Conservation (phyloP, 768 basidiomycete species). For the Leccinum aurantiacum region DNA sequence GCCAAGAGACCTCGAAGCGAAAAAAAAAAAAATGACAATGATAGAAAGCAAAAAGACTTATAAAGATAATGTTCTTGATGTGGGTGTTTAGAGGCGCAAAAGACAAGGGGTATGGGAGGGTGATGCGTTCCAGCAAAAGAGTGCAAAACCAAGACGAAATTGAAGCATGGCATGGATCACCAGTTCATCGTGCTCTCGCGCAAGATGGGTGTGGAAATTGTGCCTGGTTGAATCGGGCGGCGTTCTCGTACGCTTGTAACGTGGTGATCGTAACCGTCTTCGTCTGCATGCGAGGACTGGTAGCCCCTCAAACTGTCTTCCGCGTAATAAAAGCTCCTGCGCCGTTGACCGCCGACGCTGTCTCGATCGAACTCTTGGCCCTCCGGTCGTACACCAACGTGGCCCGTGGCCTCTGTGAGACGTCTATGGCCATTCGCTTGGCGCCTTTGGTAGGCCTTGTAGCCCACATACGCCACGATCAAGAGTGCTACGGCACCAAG, state of each 20-base stretch:
- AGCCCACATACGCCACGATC: slow-evolving; percentile 70
- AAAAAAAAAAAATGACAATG: slow-evolving; percentile 1
- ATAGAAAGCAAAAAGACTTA: slow-evolving; percentile 1
- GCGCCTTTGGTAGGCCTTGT: slow-evolving; percentile 64
- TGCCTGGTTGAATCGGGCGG: slow-evolving; percentile 53
- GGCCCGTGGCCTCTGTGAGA: slow-evolving; percentile 52
- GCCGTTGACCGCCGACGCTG: slow-evolving; percentile 66
- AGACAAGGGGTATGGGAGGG: slow-evolving; percentile 16
- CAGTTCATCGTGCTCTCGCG: slow-evolving; percentile 85
- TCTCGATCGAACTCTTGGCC: slow-evolving; percentile 81
- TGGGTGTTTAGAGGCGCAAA: not conserved
- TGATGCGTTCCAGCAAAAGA: slow-evolving; percentile 8
- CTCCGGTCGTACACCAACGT: slow-evolving; percentile 50
- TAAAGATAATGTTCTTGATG: slow-evolving; percentile 2
- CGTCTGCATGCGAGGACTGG: slow-evolving; percentile 39
- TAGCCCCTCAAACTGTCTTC: slow-evolving; percentile 76
- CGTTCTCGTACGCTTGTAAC: slow-evolving; percentile 51
- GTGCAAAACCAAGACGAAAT: not conserved
- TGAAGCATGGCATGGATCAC: slow-evolving; percentile 38
- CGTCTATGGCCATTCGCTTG: slow-evolving; percentile 70
- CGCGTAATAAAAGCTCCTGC: slow-evolving; percentile 83
- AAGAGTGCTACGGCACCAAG: slow-evolving; percentile 77
- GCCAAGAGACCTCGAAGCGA: slow-evolving; percentile 1
- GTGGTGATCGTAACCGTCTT: slow-evolving; percentile 38
- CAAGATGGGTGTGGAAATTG: slow-evolving; percentile 76